These are phyloP conservation scores for Nematocida minor DNA, from an alignment of 371 early-diverging fungal genomes.

Conservation along the genomic window DNA sequence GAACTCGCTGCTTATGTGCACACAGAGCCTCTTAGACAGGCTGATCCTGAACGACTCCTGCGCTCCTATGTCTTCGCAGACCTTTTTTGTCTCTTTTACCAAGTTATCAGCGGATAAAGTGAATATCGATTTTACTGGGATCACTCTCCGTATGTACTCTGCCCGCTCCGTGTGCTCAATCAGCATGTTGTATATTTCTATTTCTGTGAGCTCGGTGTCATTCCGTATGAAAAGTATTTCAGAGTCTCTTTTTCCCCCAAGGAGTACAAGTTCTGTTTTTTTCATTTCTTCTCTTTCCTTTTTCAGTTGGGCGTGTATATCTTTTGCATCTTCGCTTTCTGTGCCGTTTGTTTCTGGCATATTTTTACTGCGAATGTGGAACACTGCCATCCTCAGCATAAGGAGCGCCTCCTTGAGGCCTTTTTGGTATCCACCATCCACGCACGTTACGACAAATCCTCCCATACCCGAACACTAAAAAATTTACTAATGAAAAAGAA, in stretches of 20 bases:
- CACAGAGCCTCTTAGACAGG: constrained; percentile 32
- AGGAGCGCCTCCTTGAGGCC: not conserved
- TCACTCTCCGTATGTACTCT: constrained; percentile 30
- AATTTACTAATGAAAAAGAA: not conserved
- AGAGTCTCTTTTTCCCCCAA: constrained; percentile 29
- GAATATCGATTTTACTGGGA: constrained; percentile 40
- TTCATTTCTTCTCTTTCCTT: constrained; percentile 11
- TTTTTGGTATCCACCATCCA: constrained; percentile 3
- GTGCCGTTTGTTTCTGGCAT: not conserved
- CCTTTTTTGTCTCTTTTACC: not conserved
- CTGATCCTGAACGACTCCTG: constrained; percentile 19
- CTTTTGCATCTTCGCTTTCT: not conserved
- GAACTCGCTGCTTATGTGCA: constrained; percentile 32
- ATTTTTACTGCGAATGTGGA: not conserved
- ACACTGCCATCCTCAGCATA: constrained; percentile 11
- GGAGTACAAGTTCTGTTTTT: constrained; percentile 5
- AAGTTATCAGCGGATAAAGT: constrained; percentile 9
- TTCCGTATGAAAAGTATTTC: constrained; percentile 36
- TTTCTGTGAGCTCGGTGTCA: constrained; percentile 2
- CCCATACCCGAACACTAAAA: constrained; percentile 25
- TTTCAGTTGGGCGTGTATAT: not conserved
- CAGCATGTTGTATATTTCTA: constrained; percentile 41
- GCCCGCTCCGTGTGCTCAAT: not conserved
- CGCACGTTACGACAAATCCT: constrained; percentile 50
- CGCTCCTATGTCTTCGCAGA: not conserved